Base-by-base conservation (phyloP, 1,139 yeast genomes). In the Protomyces inundatus region DNA sequence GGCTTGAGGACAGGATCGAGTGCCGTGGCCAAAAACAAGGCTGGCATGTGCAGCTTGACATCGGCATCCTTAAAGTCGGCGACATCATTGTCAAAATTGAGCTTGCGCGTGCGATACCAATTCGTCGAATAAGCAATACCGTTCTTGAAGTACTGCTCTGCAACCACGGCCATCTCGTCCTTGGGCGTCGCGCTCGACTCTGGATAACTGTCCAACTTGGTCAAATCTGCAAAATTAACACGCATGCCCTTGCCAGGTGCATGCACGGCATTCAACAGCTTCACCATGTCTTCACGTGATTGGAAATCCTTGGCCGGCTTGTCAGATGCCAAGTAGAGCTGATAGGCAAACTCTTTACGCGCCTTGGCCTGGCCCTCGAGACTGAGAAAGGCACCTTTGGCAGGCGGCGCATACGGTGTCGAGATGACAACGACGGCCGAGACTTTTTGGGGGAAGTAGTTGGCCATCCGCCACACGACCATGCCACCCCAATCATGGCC, bases 401-500 rank as follows among this genome's bases (percentile, higher is more conserved):
- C 62, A 16, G 62, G 62, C 6, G 62, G 37, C 14, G 39, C 51
- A 35, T 58, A 58, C n/a, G 62, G 62, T 33, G 62, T 58, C 16
- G 62, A 58, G 42, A 58, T 34, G 56, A 50, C 55, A 10, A 58
- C 36, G n/a, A 58, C 36, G 36, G 56, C 62, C n/a, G 35, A 32
- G 53, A 58, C 62, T 16, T 37, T 56, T 23, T 46, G 6, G 6
- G 62, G 62, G 23, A 33, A 42, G 16, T 52, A 52, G 45, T 58
- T 58, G 12, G 54, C 54, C 62, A 58, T 58, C 14, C 62, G 62
- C 16, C 53, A 58, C 35, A 52, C 62, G 10, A 58, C 56, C 34
- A 55, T 55, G 39, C 62, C 62, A 30, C 62, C 62, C 62, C 62
- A 58, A 33, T 58, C 62, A 52, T 58, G 62, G 4, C 62, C 62